phyloP scores from a whole-genome alignment of 129 eudicot genomes.

The Apium graveolens region DNA sequence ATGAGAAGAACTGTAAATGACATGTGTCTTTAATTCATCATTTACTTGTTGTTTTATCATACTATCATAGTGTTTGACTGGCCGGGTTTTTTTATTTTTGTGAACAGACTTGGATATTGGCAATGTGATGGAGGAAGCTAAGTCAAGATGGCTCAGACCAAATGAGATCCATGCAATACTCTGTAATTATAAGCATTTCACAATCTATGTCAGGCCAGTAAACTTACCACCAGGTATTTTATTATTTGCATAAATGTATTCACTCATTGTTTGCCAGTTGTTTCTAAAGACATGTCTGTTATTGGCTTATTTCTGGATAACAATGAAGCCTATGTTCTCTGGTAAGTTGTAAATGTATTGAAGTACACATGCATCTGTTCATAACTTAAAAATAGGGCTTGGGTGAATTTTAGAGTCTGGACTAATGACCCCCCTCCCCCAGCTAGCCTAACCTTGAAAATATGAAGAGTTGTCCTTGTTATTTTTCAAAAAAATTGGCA shows the following conservation, averaged over 20 bases:
- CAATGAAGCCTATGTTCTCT: constrained; percentile 2
- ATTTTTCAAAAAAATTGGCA: not conserved
- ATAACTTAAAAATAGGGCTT: not conserved
- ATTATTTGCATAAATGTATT: not conserved
- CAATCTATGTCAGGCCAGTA: constrained; percentile 68
- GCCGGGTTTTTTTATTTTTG: constrained; percentile 5
- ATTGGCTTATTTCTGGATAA: not conserved
- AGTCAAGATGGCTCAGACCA: constrained; percentile 84
- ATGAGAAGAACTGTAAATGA: not conserved
- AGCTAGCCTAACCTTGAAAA: not conserved
- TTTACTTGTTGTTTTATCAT: not conserved
- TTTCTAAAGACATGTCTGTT: not conserved
- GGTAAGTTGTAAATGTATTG: not conserved
- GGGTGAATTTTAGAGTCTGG: not conserved
- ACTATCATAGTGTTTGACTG: not conserved
- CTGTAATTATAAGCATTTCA: constrained; percentile 61
- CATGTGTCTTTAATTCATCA: not conserved
- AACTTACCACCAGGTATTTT: constrained; percentile 72
- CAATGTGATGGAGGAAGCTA: constrained; percentile 75
- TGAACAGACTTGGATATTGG: constrained; percentile 72
- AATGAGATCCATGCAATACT: constrained; percentile 96
- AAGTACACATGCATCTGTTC: not conserved
- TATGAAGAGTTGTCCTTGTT: not conserved
- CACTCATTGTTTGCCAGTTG: not conserved
- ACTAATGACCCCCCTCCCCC: not conserved